Base-by-base conservation (phyloP, 371 early-diverging fungal species). In the Dinochytrium kinnereticum region DNA sequence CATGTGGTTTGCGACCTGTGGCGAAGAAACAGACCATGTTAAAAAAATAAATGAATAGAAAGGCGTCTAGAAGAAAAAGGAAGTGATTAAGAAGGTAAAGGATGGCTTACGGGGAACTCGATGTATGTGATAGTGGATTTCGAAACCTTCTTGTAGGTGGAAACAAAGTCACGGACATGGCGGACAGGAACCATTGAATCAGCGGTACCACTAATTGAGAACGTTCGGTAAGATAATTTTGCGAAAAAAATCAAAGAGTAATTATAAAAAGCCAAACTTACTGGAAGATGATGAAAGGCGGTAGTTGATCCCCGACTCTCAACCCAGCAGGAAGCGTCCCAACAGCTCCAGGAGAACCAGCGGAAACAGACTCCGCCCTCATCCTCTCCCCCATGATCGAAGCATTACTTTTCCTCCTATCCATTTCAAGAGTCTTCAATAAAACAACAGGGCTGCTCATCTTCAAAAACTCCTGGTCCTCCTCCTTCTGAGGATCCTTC, bases 211-310 rank as follows among this genome's bases (percentile, higher is more conserved):
- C 55, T 53, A 53, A 53, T 70, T 64, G 49, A 26, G 34, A 51
- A 55, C 15, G 5, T n/a, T n/a, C n/a, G n/a, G n/a, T n/a, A n/a
- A n/a, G n/a, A n/a, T n/a, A n/a, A n/a, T n/a, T n/a, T n/a, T n/a
- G 33, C 13, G 64, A 5, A 31, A 64, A 30, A 19, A 21, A 28
- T 10, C 38, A 36, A 36, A 7, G n/a, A 0, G 26, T n/a, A 28
- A 21, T 33, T 40, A 64, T 13, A 21, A 72, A 30, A 50, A 21
- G 19, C 28, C 17, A 10, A 65, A 64, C 69, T 38, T 68, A 78
- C 78, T 76, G 77, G 73, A 80, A 73, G 34, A 80, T 39, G 37
- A 80, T 64, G 55, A 76, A 75, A 26, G 77, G 77, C 26, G 77
- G 75, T 50, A 77, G 34, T 51, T 49, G 24, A 69, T 17, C 61